phyloP scores from a whole-genome alignment of 345 rosid genomes.

The Acer campestre region DNA sequence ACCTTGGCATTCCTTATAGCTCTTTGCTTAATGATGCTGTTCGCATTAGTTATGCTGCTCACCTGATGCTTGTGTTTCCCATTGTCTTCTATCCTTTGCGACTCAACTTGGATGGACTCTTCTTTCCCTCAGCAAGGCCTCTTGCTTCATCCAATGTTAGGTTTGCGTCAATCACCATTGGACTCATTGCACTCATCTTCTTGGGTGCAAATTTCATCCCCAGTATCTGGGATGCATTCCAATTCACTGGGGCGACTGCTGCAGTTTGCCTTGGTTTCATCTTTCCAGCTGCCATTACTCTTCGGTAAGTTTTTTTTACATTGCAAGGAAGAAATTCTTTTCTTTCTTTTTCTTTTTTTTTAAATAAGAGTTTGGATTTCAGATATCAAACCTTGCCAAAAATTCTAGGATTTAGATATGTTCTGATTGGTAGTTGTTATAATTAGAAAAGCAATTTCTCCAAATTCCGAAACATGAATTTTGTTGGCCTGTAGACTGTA shows the following conservation, averaged over 20 bases:
- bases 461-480: not conserved
- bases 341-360: no score
- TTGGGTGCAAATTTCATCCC: conserved; percentile 89
- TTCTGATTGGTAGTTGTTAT: not conserved
- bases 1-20: conserved; percentile 81
- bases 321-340: not conserved
- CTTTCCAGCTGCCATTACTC: conserved; percentile 83
- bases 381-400: not conserved
- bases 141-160: conserved; percentile 59
- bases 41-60: conserved; percentile 84
- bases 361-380: not conserved
- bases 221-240: conserved; percentile 98
- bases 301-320: conserved; percentile 52
- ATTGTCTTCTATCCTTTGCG: conserved; percentile 80
- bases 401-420: not conserved
- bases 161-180: conserved; percentile 63
- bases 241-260: conserved; percentile 94
- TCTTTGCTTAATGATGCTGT: conserved; percentile 71
- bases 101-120: conserved; percentile 81
- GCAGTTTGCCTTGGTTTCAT: conserved; percentile 94
- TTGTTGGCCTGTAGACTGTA: not conserved
- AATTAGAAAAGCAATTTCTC: not conserved
- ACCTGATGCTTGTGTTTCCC: conserved; percentile 95
- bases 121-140: conserved; percentile 70
- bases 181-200: conserved; percentile 62